phyloP scores from a whole-genome alignment of 768 basidiomycete genomes.

The Mycena crocata region DNA sequence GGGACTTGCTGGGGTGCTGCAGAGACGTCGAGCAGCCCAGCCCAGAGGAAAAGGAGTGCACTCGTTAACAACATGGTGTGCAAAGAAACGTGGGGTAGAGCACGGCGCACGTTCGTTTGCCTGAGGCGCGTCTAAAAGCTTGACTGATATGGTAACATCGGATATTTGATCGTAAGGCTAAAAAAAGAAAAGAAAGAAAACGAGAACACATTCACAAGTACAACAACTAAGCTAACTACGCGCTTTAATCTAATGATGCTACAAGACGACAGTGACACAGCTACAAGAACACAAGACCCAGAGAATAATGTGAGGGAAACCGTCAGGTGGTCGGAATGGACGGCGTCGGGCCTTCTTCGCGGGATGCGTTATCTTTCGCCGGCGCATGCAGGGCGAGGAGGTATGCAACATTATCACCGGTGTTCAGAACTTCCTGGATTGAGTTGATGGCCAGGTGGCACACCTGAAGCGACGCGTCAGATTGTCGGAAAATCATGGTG shows the following conservation, averaged over 20 bases:
- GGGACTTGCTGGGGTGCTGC: conserved; percentile 26
- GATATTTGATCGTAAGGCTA: too few species aligned
- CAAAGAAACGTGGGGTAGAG: neutral
- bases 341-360: conserved; percentile 48
- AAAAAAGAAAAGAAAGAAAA: too few species aligned
- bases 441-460: conserved; percentile 80
- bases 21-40: conserved; percentile 8
- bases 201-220: too few species aligned
- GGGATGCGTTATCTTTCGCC: conserved; percentile 44
- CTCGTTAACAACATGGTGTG: conserved; percentile 1
- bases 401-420: conserved; percentile 71
- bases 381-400: conserved; percentile 74
- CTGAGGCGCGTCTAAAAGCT: neutral
- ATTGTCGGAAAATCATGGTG: neutral
- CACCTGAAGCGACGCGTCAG: conserved; percentile 53
- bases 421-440: conserved; percentile 75
- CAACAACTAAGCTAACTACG: conserved; percentile 26
- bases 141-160: neutral
- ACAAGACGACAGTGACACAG: conserved; percentile 26
- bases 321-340: conserved; percentile 59
- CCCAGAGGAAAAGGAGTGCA: conserved; percentile 5
- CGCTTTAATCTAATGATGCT: conserved; percentile 19
- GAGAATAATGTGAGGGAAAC: conserved; percentile 17
- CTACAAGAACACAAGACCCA: conserved; percentile 30
- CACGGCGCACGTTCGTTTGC: neutral